Conservation (phyloP, 306 rosid species). For the Cucurbita ficifolia region DNA sequence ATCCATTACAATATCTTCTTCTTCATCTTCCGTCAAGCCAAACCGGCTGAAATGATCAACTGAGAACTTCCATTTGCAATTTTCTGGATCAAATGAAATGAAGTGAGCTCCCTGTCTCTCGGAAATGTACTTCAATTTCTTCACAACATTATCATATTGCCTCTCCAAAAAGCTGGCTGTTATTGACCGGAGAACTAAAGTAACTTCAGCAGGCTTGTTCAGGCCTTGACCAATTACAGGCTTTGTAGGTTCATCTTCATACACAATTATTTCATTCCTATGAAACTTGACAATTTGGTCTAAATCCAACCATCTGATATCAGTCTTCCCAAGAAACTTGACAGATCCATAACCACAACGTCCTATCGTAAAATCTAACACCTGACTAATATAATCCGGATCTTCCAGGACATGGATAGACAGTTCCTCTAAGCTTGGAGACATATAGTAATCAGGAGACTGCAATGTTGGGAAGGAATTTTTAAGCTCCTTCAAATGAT, state of each 20-base stretch:
- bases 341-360: slow-evolving; percentile 65
- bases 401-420: slow-evolving; percentile 24
- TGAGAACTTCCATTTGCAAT: slow-evolving; percentile 68
- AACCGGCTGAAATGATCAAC: slow-evolving; percentile 90
- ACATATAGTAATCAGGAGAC: slow-evolving; percentile 36
- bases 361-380: slow-evolving; percentile 62
- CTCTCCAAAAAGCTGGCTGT: slow-evolving; percentile 19
- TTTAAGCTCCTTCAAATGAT: slow-evolving; percentile 20
- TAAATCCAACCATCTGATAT: slow-evolving; percentile 44
- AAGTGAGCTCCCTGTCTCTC: slow-evolving; percentile 68
- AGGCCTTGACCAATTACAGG: slow-evolving; percentile 70
- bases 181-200: slow-evolving; percentile 35
- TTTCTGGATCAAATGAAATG: slow-evolving; percentile 48
- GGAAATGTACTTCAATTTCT: slow-evolving; percentile 31
- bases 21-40: slow-evolving; percentile 79
- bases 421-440: slow-evolving; percentile 54
- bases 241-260: slow-evolving; percentile 50
- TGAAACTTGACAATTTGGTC: slow-evolving; percentile 45
- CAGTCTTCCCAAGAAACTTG: slow-evolving; percentile 53
- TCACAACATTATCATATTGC: slow-evolving; percentile 18
- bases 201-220: slow-evolving; percentile 90
- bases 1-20: slow-evolving; percentile 59
- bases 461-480: slow-evolving; percentile 34
- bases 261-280: slow-evolving; percentile 65
- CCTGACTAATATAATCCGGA: slow-evolving; percentile 58